These are phyloP conservation scores for Posidonia oceanica DNA, from an alignment of 116 monocot species.

Conservation along the genomic window DNA sequence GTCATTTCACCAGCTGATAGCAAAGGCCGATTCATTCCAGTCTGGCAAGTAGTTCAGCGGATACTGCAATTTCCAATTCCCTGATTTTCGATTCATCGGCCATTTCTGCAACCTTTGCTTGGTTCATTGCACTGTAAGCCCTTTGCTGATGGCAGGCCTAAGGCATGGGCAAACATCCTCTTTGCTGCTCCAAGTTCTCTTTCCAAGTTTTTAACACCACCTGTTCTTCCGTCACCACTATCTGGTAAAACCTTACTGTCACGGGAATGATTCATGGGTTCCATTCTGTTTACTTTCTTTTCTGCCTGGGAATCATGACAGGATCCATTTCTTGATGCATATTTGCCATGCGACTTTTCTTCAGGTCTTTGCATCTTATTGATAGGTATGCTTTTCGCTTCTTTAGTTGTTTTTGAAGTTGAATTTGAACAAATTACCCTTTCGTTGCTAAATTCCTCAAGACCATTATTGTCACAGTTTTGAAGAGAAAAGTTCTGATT, in stretches of 20 bases:
- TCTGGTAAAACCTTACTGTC: not conserved
- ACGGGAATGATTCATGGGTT: not conserved
- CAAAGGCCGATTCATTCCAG: no score
- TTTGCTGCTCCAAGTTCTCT: conserved; percentile 73
- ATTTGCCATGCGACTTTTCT: conserved; percentile 10
- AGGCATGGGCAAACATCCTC: conserved; percentile 79
- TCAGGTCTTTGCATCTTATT: conserved; percentile 1
- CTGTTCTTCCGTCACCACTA: conserved; percentile 11
- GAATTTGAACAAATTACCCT: not conserved
- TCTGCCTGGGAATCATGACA: not conserved
- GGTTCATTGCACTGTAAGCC: conserved; percentile 14
- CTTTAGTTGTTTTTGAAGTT: not conserved
- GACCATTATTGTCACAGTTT: not conserved
- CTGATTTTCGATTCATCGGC: not conserved
- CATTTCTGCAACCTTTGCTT: not conserved
- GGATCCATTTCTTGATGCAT: not conserved
- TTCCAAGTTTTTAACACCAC: conserved; percentile 21
- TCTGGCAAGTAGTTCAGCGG: not conserved
- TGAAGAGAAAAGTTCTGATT: conserved; percentile 1
- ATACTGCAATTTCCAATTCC: not conserved
- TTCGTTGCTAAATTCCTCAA: not conserved
- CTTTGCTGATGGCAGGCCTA: conserved; percentile 35
- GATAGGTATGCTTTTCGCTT: not conserved
- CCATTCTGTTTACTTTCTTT: conserved; percentile 1
- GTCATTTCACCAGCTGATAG: no score